A percentile compares a stretch with the other conserved stretches of the same genome.
phyloP scores from a whole-genome alignment of 1,284 basidiomycete species.

The Phellopilus nigrolimitatus region DNA sequence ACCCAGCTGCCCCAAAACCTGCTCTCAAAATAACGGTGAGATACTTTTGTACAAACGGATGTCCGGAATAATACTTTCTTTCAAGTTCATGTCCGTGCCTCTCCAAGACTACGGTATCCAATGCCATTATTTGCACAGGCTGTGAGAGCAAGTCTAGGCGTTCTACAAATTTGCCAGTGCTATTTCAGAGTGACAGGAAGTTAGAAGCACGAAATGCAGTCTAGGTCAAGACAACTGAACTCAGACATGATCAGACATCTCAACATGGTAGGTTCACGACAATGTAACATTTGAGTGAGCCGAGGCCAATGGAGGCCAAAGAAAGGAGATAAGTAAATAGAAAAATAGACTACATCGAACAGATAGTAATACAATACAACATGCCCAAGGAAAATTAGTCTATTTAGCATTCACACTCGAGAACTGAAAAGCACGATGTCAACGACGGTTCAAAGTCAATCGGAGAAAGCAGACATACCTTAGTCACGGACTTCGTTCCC shows the following conservation, averaged over 20 bases:
- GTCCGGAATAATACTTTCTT: no score
- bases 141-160: no score
- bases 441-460: neutral
- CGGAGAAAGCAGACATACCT: slow-evolving; percentile 30
- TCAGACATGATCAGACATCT: neutral
- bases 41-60: no score
- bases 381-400: slow-evolving; percentile 8
- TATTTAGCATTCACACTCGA: slow-evolving; percentile 62
- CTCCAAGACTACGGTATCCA: no score
- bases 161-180: no score
- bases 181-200: no score
- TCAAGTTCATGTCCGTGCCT: no score
- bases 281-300: neutral
- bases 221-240: no score
- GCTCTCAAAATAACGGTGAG: no score
- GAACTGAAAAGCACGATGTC: slow-evolving; percentile 37
- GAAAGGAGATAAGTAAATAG: slow-evolving; percentile 11
- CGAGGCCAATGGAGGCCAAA: neutral
- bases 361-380: slow-evolving; percentile 15
- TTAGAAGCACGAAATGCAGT: no score
- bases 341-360: slow-evolving; percentile 15
- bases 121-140: no score
- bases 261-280: neutral
- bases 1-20: no score
- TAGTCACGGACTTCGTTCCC: slow-evolving; percentile 36